These are phyloP conservation scores for Thelonectria olida DNA, from an alignment of 2,329 filamentous ascomycete species.

Conservation along the genomic window DNA sequence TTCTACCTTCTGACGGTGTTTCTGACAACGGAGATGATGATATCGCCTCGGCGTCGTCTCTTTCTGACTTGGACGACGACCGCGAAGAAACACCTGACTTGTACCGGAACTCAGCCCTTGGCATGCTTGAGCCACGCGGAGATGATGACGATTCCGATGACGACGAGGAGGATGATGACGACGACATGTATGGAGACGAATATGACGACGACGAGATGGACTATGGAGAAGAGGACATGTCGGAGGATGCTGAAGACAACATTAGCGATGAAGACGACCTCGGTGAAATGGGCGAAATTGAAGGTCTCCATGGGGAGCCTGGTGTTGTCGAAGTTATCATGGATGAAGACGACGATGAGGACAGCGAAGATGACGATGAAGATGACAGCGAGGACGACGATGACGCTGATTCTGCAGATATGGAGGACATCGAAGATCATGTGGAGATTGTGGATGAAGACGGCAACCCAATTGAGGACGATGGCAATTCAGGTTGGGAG, in stretches of 20 bases:
- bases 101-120: constrained; percentile 94
- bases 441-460: constrained; percentile 71
- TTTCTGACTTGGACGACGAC: constrained; percentile 87
- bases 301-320: constrained; percentile 73
- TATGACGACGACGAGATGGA: constrained; percentile 95
- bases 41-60: constrained; percentile 84
- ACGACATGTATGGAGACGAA: constrained; percentile 93
- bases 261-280: constrained; percentile 90
- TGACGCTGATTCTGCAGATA: constrained; percentile 53
- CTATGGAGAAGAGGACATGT: constrained; percentile 83
- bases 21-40: constrained; percentile 83
- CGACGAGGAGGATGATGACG: constrained; percentile 77
- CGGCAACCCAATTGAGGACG: constrained; percentile 66
- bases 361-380: constrained; percentile 69
- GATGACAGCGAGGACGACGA: constrained; percentile 62
- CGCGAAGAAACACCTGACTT: constrained; percentile 96
- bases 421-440: constrained; percentile 63
- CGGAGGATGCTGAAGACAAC: constrained; percentile 85
- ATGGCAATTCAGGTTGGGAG: constrained; percentile 69
- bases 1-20: constrained; percentile 73
- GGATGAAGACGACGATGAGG: constrained; percentile 73
- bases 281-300: constrained; percentile 85
- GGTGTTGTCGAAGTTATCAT: constrained; percentile 81
- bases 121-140: constrained; percentile 88
- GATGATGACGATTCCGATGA: constrained; percentile 85